phyloP scores from a whole-genome alignment of 2,329 filamentous ascomycete species.

The Coniella lustricola region DNA sequence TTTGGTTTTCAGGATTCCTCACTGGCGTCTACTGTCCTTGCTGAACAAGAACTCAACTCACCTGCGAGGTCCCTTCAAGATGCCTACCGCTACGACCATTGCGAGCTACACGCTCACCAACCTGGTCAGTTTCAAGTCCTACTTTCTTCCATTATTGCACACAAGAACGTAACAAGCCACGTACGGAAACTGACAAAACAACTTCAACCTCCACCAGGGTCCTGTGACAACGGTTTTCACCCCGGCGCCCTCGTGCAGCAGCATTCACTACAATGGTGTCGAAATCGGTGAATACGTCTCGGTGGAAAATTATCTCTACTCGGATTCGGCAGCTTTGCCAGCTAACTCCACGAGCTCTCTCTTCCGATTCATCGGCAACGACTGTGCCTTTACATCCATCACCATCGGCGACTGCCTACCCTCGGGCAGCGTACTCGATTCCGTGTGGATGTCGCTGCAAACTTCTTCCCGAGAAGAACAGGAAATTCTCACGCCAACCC shows the following conservation, averaged over 20 bases:
- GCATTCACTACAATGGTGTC: not conserved
- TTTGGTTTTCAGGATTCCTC: too few relatives aligned
- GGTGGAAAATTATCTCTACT: too few relatives aligned
- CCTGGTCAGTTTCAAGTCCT: not conserved
- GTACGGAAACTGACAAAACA: too few relatives aligned
- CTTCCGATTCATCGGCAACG: not conserved
- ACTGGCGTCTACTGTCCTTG: too few relatives aligned
- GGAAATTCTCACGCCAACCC: not conserved
- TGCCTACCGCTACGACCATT: not conserved
- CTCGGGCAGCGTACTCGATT: constrained; percentile 5
- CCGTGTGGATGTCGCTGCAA: not conserved
- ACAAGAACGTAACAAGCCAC: too few relatives aligned
- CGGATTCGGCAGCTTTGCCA: too few relatives aligned
- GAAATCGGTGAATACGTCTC: too few relatives aligned
- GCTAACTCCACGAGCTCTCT: not conserved
- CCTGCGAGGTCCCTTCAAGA: too few relatives aligned
- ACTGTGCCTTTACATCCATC: not conserved
- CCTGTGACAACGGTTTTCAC: constrained; percentile 12
- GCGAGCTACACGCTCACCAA: not conserved
- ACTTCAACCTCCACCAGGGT: not conserved
- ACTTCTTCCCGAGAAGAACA: too few relatives aligned
- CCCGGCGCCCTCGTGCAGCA: constrained; percentile 7
- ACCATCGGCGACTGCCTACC: constrained; percentile 3
- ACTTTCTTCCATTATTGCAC: too few relatives aligned
- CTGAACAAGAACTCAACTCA: too few relatives aligned